A percentile compares a stretch with the other conserved stretches of the same genome.
phyloP scores from a whole-genome alignment of 2,329 filamentous ascomycete genomes.

The Claviceps purpurea region DNA sequence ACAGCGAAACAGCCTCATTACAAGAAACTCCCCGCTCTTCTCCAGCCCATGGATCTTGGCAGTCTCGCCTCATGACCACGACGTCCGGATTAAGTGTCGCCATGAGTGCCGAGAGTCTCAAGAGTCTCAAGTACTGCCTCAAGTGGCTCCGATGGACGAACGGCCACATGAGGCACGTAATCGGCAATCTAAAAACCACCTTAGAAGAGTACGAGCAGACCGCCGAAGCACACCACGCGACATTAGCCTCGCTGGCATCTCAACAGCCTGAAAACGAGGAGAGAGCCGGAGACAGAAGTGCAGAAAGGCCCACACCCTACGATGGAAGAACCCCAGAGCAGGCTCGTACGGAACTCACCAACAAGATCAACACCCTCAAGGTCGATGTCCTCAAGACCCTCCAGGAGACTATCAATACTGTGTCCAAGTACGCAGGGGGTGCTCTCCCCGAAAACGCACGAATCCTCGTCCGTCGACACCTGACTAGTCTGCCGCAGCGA shows the following conservation, averaged over 20 bases:
- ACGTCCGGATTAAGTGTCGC: slow-evolving; percentile 85
- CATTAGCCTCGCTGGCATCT: slow-evolving; percentile 5
- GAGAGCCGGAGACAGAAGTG: background rate
- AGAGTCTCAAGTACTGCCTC: slow-evolving; percentile 74
- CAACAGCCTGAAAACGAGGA: slow-evolving; percentile 3
- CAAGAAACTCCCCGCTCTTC: slow-evolving; percentile 16
- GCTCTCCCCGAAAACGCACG: slow-evolving; percentile 81
- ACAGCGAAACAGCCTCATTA: slow-evolving; percentile 43
- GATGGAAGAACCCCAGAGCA: slow-evolving; percentile 13
- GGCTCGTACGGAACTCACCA: slow-evolving; percentile 32
- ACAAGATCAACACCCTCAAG: slow-evolving; percentile 54
- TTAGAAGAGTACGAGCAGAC: slow-evolving; percentile 65
- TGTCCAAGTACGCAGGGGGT: slow-evolving; percentile 84
- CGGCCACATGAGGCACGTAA: slow-evolving; percentile 62
- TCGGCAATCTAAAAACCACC: slow-evolving; percentile 58
- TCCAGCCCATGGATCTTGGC: slow-evolving; percentile 43
- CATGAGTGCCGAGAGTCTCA: slow-evolving; percentile 77
- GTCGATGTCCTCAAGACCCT: slow-evolving; percentile 65
- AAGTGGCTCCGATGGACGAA: slow-evolving; percentile 72
- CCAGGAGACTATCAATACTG: slow-evolving; percentile 67
- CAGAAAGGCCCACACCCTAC: background rate
- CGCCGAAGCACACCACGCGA: background rate
- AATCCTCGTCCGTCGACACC: slow-evolving; percentile 67
- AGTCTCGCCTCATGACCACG: slow-evolving; percentile 72
- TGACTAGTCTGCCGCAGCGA: slow-evolving; percentile 71